phyloP scores from a whole-genome alignment of 805 yeast genomes.

The Sugiyamaella lignohabitans region DNA sequence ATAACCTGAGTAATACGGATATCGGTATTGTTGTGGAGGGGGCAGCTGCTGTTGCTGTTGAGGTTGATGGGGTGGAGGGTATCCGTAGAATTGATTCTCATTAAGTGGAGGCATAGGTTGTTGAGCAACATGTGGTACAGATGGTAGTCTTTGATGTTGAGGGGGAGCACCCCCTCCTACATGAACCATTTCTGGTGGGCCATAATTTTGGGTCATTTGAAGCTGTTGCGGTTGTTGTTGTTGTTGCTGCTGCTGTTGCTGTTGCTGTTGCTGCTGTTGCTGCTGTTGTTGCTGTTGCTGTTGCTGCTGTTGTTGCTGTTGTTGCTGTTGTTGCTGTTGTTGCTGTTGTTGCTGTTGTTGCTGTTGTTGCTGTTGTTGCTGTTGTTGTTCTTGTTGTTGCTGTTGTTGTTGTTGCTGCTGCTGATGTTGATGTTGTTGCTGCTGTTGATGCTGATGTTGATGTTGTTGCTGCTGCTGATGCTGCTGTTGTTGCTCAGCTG shows the following conservation, averaged over 20 bases:
- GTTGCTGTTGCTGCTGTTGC: constrained; percentile 11
- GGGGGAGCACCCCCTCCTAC: not conserved
- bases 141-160: constrained; percentile 1
- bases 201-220: constrained; percentile 13
- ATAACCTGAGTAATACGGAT: constrained; percentile 3
- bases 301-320: constrained; percentile 14
- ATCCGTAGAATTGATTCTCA: not conserved
- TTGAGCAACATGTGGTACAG: not conserved
- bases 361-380: constrained; percentile 11
- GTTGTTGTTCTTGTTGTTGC: constrained; percentile 3
- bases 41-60: constrained; percentile 12
- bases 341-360: constrained; percentile 6
- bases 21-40: constrained; percentile 8
- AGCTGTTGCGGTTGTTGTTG: constrained; percentile 19
- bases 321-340: constrained; percentile 11
- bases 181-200: constrained; percentile 3
- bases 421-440: not conserved
- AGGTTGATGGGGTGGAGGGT: constrained; percentile 8
- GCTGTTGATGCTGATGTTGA: not conserved
- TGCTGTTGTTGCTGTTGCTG: constrained; percentile 10
- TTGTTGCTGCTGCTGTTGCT: constrained; percentile 11
- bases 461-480: not conserved
- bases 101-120: not conserved
- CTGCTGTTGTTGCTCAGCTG: not conserved
- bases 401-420: not conserved